phyloP scores from a whole-genome alignment of 139 green algal genomes.

The Desmodesmus armatus region DNA sequence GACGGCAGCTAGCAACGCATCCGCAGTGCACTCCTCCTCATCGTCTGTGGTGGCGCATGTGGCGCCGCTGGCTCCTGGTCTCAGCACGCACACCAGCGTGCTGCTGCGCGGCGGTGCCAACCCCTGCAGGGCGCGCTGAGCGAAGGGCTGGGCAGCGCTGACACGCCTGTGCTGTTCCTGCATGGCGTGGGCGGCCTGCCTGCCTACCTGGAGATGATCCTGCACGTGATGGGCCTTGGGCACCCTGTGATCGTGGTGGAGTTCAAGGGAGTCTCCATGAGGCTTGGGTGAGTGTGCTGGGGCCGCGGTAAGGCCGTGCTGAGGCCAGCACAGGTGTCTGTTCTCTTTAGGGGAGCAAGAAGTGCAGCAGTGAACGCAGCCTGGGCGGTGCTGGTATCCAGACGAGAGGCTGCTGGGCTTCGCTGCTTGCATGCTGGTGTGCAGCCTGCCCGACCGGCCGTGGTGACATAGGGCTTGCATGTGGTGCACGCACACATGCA shows the following conservation, averaged over 20 bases:
- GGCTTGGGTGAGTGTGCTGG: slow-evolving; percentile 37
- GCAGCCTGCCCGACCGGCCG: too few relatives aligned
- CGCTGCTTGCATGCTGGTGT: too few relatives aligned
- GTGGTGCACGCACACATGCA: not conserved
- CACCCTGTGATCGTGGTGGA: slow-evolving; percentile 54
- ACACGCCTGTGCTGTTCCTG: slow-evolving; percentile 47
- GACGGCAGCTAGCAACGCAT: not conserved
- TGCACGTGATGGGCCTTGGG: slow-evolving; percentile 42
- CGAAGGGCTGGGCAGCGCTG: slow-evolving; percentile 32
- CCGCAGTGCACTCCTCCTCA: not conserved
- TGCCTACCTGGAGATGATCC: slow-evolving; percentile 48
- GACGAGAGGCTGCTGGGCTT: too few relatives aligned
- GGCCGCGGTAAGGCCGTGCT: not conserved
- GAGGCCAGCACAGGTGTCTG: not conserved
- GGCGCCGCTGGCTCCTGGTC: not conserved
- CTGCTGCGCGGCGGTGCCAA: slow-evolving; percentile 9
- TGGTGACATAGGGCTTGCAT: not conserved
- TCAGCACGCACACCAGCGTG: slow-evolving; percentile 30
- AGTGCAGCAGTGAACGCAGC: too few relatives aligned
- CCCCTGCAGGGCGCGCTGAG: slow-evolving; percentile 42
- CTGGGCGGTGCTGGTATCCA: too few relatives aligned
- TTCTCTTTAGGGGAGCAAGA: not conserved
- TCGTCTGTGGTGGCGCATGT: not conserved
- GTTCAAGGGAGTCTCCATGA: slow-evolving; percentile 61
- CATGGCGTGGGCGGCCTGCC: slow-evolving; percentile 42